Percentiles rank a stretch among this genome's conserved stretches.
These are phyloP conservation scores for Babesia ovis DNA, from an alignment of 169 alveolate genomes.

Conservation along the genomic window DNA sequence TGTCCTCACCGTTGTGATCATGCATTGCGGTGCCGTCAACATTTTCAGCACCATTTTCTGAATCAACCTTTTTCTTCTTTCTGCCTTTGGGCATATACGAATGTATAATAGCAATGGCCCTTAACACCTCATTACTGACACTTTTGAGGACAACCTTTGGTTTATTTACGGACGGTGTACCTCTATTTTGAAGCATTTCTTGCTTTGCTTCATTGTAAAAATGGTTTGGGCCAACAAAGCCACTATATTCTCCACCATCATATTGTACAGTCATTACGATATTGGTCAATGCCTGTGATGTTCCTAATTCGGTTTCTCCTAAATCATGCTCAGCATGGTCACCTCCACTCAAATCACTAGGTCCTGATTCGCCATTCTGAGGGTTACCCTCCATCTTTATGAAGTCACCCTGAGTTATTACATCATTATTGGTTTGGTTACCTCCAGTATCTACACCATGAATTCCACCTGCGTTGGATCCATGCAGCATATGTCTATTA, in stretches of 20 bases:
- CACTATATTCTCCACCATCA: conserved; percentile 73
- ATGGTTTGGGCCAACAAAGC: conserved; percentile 73
- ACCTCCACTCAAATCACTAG: no score
- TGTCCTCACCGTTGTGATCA: not conserved
- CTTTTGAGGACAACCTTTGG: conserved; percentile 15
- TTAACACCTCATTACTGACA: conserved; percentile 56
- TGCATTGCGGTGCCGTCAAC: not conserved
- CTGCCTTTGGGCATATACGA: conserved; percentile 59
- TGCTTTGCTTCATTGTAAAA: conserved; percentile 28
- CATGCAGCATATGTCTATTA: no score
- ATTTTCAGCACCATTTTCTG: not conserved
- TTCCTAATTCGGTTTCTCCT: not conserved
- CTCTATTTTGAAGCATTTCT: conserved; percentile 1
- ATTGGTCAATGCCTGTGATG: conserved; percentile 61
- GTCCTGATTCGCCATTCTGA: no score
- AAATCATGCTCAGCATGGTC: not conserved
- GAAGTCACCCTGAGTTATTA: no score
- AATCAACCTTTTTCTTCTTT: conserved; percentile 5
- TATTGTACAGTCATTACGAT: conserved; percentile 65
- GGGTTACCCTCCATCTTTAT: no score
- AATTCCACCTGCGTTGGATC: no score
- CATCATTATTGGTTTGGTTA: no score
- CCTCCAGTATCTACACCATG: no score
- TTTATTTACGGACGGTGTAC: not conserved
- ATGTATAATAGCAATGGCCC: conserved; percentile 69